A percentile compares a stretch with the other conserved stretches of the same genome.
Evolutionary conservation across 2,329 filamentous ascomycete species (phyloP).

Genomic region (Penicillium italicum): DNA sequence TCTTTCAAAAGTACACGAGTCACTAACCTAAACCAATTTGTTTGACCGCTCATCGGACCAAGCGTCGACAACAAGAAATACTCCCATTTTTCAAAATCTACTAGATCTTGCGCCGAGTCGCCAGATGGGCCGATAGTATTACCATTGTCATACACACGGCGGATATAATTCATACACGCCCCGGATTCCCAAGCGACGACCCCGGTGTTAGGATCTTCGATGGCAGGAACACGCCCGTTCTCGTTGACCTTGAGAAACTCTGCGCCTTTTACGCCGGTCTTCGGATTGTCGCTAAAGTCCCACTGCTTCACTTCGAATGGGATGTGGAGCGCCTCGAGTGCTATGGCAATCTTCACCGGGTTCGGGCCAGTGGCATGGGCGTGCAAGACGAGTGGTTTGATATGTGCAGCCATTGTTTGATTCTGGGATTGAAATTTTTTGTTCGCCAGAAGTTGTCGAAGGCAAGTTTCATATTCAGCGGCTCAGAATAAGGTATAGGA

Average conservation of each 20-base stretch:
- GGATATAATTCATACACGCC: constrained; percentile 40
- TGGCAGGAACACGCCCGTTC: constrained; percentile 43
- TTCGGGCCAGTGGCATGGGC: constrained; percentile 44
- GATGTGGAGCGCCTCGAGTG: constrained; percentile 40
- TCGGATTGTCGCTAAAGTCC: constrained; percentile 40
- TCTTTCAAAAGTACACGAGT: neutral
- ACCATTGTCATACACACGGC: constrained; percentile 42
- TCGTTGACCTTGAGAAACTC: constrained; percentile 43
- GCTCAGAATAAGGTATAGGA: neutral
- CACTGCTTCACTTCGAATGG: constrained; percentile 44
- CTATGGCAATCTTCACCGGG: constrained; percentile 45
- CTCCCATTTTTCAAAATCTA: constrained; percentile 48
- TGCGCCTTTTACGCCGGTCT: constrained; percentile 31
- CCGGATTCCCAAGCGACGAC: constrained; percentile 40
- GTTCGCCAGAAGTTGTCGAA: neutral
- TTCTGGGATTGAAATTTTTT: neutral
- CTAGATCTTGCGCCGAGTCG: constrained; percentile 34
- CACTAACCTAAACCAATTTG: constrained; percentile 40
- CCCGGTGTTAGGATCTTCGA: constrained; percentile 41
- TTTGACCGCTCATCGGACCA: constrained; percentile 43
- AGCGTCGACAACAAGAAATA: constrained; percentile 43
- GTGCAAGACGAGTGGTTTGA: constrained; percentile 40
- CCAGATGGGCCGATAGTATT: constrained; percentile 38
- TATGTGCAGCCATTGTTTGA: constrained; percentile 17
- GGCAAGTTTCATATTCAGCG: neutral